Evolutionary conservation across 169 alveolate genomes (phyloP).

Genomic region (Cryptosporidium ryanae): DNA sequence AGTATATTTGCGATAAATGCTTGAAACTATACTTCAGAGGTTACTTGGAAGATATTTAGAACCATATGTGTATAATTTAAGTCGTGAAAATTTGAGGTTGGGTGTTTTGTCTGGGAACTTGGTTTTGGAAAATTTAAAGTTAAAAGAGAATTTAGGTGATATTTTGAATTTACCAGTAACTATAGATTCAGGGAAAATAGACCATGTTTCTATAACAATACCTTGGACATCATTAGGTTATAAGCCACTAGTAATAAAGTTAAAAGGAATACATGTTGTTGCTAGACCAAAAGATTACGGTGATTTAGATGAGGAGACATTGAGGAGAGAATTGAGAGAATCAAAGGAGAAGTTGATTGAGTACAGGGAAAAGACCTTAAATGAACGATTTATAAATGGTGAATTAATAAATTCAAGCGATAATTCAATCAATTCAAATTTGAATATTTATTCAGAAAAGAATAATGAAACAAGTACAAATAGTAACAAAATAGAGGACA

Average conservation of each 20-base stretch:
- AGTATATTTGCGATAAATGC: slow-evolving; percentile 32
- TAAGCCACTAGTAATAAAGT: slow-evolving; percentile 59
- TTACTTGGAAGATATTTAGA: slow-evolving; percentile 69
- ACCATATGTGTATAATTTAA: slow-evolving; percentile 68
- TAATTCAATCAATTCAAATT: not conserved
- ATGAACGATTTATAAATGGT: slow-evolving; percentile 57
- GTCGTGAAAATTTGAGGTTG: slow-evolving; percentile 69
- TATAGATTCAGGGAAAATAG: slow-evolving; percentile 51
- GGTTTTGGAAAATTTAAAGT: slow-evolving; percentile 50
- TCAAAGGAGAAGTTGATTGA: slow-evolving; percentile 53
- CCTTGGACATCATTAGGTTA: slow-evolving; percentile 74
- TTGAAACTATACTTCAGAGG: slow-evolving; percentile 68
- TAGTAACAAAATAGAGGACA: not conserved
- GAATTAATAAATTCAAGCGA: slow-evolving; percentile 36
- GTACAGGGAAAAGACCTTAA: slow-evolving; percentile 32
- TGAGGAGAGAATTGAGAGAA: slow-evolving; percentile 51
- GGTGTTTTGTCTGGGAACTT: slow-evolving; percentile 69
- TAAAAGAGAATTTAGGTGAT: slow-evolving; percentile 69
- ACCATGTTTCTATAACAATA: slow-evolving; percentile 69
- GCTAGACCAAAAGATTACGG: slow-evolving; percentile 72
- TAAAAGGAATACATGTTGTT: slow-evolving; percentile 44
- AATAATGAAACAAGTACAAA: not conserved
- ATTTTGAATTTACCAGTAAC: slow-evolving; percentile 59
- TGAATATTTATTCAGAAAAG: not conserved
- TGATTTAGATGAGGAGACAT: slow-evolving; percentile 50